These are phyloP conservation scores for Dioscorea cayenensis DNA, from an alignment of 116 monocot genomes.

Conservation along the genomic window DNA sequence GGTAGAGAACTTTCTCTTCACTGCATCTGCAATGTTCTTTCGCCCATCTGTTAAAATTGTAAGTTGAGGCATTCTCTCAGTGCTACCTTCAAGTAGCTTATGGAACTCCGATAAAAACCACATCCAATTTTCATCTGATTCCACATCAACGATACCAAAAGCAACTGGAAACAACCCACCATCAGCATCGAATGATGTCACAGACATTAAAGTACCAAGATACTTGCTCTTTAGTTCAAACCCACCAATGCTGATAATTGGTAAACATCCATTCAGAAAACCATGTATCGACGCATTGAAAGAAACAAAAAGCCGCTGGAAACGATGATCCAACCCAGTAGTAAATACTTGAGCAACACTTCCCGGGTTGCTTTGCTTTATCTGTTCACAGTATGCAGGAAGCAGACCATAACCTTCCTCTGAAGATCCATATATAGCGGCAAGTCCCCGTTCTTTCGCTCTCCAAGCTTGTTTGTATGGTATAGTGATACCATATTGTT, in stretches of 20 bases:
- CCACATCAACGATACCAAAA: slow-evolving; percentile 53
- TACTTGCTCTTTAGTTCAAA: slow-evolving; percentile 58
- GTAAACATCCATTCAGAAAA: slow-evolving; percentile 53
- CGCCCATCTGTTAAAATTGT: slow-evolving; percentile 44
- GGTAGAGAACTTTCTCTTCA: slow-evolving; percentile 53
- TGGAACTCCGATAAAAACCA: slow-evolving; percentile 80
- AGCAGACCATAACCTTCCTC: slow-evolving; percentile 67
- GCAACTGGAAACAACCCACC: slow-evolving; percentile 64
- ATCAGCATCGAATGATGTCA: slow-evolving; percentile 65
- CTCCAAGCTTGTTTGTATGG: slow-evolving; percentile 87
- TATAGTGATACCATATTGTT: slow-evolving; percentile 68
- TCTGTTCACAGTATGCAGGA: slow-evolving; percentile 52
- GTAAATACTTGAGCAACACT: slow-evolving; percentile 59
- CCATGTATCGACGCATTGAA: slow-evolving; percentile 61
- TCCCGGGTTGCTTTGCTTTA: slow-evolving; percentile 52
- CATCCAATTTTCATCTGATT: slow-evolving; percentile 68
- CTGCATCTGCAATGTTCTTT: slow-evolving; percentile 37
- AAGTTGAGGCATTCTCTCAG: slow-evolving; percentile 37
- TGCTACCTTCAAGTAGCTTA: slow-evolving; percentile 36
- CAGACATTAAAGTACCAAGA: slow-evolving; percentile 57
- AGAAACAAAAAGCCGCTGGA: slow-evolving; percentile 54
- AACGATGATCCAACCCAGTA: slow-evolving; percentile 42
- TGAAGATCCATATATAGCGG: slow-evolving; percentile 70
- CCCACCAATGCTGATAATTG: slow-evolving; percentile 48
- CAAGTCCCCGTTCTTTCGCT: slow-evolving; percentile 69